Conservation (phyloP, 1,284 basidiomycete genomes). For the Limonomyces culmigenus region DNA sequence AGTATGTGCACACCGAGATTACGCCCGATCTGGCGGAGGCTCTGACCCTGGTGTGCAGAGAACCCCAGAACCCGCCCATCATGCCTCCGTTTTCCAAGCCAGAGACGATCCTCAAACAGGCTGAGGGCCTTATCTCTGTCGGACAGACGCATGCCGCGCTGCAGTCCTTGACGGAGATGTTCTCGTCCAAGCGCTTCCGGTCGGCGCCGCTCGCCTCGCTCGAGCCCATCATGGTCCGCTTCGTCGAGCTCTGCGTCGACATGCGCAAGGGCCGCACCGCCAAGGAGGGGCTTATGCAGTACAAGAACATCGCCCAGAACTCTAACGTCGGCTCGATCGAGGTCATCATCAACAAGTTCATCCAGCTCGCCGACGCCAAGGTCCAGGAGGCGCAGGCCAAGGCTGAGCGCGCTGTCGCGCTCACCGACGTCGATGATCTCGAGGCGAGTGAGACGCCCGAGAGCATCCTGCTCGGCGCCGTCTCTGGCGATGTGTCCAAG, state of each 20-base stretch:
- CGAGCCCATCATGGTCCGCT: constrained; percentile 91
- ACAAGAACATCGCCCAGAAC: constrained; percentile 94
- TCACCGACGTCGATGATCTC: constrained; percentile 70
- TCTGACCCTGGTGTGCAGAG: too few relatives aligned
- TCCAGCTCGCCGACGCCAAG: constrained; percentile 78
- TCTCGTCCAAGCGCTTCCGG: constrained; percentile 87
- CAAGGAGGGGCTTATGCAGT: constrained; percentile 92
- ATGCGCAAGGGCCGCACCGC: constrained; percentile 89
- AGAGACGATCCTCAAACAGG: constrained; percentile 83
- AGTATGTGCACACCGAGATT: too few relatives aligned
- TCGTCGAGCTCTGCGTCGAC: constrained; percentile 91
- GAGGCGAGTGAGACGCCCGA: constrained; percentile 89
- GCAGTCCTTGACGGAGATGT: constrained; percentile 83
- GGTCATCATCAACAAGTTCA: constrained; percentile 79
- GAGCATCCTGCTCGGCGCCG: constrained; percentile 76
- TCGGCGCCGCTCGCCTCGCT: constrained; percentile 79
- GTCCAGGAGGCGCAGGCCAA: constrained; percentile 78
- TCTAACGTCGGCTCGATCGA: constrained; percentile 87
- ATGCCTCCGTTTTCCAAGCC: constrained; percentile 88
- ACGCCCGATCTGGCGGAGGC: too few relatives aligned
- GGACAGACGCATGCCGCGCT: constrained; percentile 81
- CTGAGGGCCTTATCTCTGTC: constrained; percentile 83
- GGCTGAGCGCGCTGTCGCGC: constrained; percentile 47
- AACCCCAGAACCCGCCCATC: too few relatives aligned
- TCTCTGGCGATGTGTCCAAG: constrained; percentile 83